Evolutionary conservation across 768 basidiomycete genomes (phyloP), one percentile per base, ranked within the genome.

Genomic region (Pisolithus orientalis): DNA sequence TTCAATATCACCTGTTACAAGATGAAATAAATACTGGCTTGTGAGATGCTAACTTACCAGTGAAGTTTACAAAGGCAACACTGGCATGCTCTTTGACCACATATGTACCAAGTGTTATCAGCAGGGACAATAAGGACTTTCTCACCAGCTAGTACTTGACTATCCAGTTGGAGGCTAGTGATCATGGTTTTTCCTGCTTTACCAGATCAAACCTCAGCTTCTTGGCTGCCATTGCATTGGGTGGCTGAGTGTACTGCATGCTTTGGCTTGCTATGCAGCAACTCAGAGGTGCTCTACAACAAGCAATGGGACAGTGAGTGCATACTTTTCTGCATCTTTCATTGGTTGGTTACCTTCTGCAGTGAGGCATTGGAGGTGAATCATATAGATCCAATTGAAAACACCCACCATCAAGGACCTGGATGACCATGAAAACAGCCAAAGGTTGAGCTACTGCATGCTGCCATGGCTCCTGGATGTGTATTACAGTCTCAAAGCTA

Each of bases 401-500:
- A 7, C 4, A 17, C n/a, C 21, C 39, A 40, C 21, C 16, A 21
- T 29, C 28, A 29, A 29, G 28, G 28, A 29, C 28, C 28, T 40
- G 39, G 39, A 16, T 7, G 14, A n/a, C 39, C 39, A 40, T 17
- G n/a, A 16, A 17, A 40, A 7, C 13, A 40, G n/a, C 39, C 39
- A 16, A 40, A 40, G 4, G 4, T 40, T 21, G 28, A 16, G 4
- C n/a, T 40, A 17, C 16, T 40, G 4, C 39, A 40, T 16, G 39
- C 39, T 16, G n/a, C 39, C 14, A 40, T 40, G 11, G 39, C n/a
- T 1, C 29, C 50, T 0, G 49, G 49, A 1, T 57, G 53, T 5
- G 52, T 39, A 52, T 65, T 42, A 56, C 53, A 2, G 32, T 59
- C 6, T 48, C 56, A 9, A 28, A 48, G 7, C 25, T 65, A 1